phyloP scores from a whole-genome alignment of 768 basidiomycete species.

The Calvatia gigantea region DNA sequence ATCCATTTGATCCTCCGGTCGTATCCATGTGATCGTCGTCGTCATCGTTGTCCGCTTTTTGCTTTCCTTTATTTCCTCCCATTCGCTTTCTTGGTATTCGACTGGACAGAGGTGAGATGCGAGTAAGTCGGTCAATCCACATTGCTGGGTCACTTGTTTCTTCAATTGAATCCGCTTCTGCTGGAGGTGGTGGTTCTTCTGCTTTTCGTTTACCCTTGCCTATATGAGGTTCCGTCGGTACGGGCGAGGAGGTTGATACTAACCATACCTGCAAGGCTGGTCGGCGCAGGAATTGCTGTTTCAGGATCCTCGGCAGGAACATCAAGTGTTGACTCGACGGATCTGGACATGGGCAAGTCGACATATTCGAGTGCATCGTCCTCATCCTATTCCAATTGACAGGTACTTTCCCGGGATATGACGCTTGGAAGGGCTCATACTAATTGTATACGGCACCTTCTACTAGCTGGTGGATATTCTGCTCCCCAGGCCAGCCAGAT shows the following conservation, averaged over 20 bases:
- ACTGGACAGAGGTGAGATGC: constrained; percentile 18
- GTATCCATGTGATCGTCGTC: not conserved
- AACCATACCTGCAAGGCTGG: no score
- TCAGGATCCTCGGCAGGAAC: no score
- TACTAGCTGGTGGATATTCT: no score
- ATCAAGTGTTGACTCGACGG: no score
- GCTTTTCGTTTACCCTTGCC: constrained; percentile 16
- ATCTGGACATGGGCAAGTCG: no score
- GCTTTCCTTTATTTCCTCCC: constrained; percentile 13
- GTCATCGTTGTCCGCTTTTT: not conserved
- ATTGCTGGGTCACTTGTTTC: not conserved
- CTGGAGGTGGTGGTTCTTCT: not conserved
- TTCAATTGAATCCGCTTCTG: not conserved
- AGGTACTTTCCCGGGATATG: no score
- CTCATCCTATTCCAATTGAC: not conserved
- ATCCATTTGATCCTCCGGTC: not conserved
- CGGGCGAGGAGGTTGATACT: not conserved
- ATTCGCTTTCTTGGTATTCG: constrained; percentile 14
- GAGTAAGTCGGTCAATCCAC: constrained; percentile 24
- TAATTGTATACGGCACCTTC: no score
- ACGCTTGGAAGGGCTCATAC: no score
- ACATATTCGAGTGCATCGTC: constrained; percentile 6
- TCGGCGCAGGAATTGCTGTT: no score
- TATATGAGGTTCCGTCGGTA: not conserved
- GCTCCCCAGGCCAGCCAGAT: no score